Evolutionary conservation across 768 basidiomycete genomes (phyloP).

Genomic region (Steccherinum ochraceum): DNA sequence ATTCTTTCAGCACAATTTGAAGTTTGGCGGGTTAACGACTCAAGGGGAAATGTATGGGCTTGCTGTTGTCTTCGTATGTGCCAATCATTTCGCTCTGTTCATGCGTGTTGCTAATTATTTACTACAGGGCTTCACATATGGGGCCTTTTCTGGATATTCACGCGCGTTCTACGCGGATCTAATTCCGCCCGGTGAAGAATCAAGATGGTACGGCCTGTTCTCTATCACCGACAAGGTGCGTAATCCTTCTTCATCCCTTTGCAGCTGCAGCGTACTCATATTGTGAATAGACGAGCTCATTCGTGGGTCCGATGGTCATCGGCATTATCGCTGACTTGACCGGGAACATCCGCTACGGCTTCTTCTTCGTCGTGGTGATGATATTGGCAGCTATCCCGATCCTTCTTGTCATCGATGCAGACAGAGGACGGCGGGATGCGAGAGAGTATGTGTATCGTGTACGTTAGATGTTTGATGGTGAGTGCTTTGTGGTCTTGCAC

Average conservation of each 20-base stretch:
- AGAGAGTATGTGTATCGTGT: constrained; percentile 21
- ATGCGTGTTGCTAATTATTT: not conserved
- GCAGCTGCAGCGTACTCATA: not conserved
- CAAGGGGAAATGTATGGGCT: constrained; percentile 81
- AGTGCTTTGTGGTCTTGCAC: not conserved
- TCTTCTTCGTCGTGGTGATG: constrained; percentile 83
- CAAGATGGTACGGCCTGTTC: constrained; percentile 82
- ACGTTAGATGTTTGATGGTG: not conserved
- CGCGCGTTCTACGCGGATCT: constrained; percentile 83
- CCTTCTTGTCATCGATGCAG: constrained; percentile 63
- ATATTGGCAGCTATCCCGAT: constrained; percentile 78
- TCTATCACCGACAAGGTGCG: constrained; percentile 85
- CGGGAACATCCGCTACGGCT: constrained; percentile 87
- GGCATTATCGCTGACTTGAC: constrained; percentile 84
- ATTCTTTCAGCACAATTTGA: constrained; percentile 34
- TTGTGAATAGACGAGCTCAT: constrained; percentile 87
- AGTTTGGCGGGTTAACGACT: constrained; percentile 72
- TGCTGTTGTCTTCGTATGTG: constrained; percentile 71
- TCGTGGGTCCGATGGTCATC: constrained; percentile 85
- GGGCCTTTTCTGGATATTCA: constrained; percentile 89
- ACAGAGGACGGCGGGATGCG: constrained; percentile 53
- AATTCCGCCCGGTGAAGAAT: constrained; percentile 83
- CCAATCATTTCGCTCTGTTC: not conserved
- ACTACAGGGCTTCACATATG: constrained; percentile 59
- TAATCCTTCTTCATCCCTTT: not conserved